These are phyloP conservation scores for Phytophthora multivora DNA, from an alignment of 352 stramenopile genomes.

Conservation along the genomic window DNA sequence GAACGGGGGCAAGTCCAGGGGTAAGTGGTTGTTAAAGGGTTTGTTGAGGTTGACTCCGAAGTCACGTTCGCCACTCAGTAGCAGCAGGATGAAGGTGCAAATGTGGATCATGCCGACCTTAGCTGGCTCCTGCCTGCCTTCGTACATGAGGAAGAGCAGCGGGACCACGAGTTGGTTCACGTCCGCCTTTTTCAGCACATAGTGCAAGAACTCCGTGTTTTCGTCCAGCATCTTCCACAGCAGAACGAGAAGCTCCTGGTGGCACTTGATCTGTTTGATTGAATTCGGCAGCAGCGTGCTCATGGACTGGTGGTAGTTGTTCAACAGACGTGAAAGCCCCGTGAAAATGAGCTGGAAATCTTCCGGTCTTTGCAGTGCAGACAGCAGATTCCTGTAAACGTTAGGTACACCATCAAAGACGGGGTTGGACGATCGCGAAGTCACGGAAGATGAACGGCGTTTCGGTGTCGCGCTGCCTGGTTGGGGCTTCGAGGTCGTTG, in stretches of 20 bases:
- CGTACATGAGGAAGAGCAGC: slow-evolving; percentile 92
- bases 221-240: slow-evolving; percentile 99
- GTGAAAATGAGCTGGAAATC: slow-evolving; percentile 94
- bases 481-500: slow-evolving; percentile 54
- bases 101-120: slow-evolving; percentile 98
- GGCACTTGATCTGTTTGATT: slow-evolving; percentile 94
- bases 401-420: slow-evolving; percentile 56
- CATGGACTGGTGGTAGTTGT: slow-evolving; percentile 96
- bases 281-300: slow-evolving; percentile 94
- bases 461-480: slow-evolving; percentile 42
- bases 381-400: slow-evolving; percentile 70
- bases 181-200: slow-evolving; percentile 94
- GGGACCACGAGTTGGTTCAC: slow-evolving; percentile 91
- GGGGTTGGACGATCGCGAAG: slow-evolving; percentile 35
- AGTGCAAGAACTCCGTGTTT: slow-evolving; percentile 95
- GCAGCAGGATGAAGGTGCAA: slow-evolving; percentile 97
- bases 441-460: slow-evolving; percentile 30
- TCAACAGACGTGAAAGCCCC: slow-evolving; percentile 95
- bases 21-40: slow-evolving; percentile 93
- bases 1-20: slow-evolving; percentile 94
- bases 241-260: slow-evolving; percentile 97
- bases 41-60: slow-evolving; percentile 99
- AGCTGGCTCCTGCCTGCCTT: slow-evolving; percentile 93
- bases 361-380: slow-evolving; percentile 72
- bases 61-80: slow-evolving; percentile 95